A percentile compares a stretch with the other conserved stretches of the same genome.
Evolutionary conservation across 176 grass and related monocot species (phyloP).

Genomic region (Oryza glaberrima): DNA sequence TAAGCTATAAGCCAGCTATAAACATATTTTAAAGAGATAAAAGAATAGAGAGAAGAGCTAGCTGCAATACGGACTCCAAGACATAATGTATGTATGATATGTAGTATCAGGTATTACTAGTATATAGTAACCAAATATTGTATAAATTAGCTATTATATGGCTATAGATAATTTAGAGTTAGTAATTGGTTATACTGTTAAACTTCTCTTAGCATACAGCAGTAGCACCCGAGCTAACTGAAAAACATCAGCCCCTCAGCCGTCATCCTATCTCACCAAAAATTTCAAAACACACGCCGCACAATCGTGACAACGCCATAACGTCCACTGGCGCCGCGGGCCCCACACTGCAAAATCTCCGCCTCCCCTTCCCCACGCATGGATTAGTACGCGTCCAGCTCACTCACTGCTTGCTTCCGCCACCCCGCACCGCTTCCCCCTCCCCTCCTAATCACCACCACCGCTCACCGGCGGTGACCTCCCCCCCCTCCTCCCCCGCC

Average conservation of each 20-base stretch:
- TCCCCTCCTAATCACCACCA: neutral
- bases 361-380: slow-evolving; percentile 39
- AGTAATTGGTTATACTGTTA: too few species aligned
- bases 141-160: too few species aligned
- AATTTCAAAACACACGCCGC: slow-evolving; percentile 51
- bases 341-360: slow-evolving; percentile 48
- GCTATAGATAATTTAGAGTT: too few species aligned
- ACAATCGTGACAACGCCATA: slow-evolving; percentile 19
- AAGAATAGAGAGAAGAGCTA: too few species aligned
- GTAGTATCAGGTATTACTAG: too few species aligned
- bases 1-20: too few species aligned
- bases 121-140: too few species aligned
- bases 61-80: too few species aligned
- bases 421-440: neutral
- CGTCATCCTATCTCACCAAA: slow-evolving; percentile 22
- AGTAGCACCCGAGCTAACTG: neutral
- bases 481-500: neutral
- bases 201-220: too few species aligned
- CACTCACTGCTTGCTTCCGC: slow-evolving; percentile 52
- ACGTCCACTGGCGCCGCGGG: slow-evolving; percentile 46
- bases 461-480: slow-evolving; percentile 41
- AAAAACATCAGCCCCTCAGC: neutral
- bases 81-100: too few species aligned
- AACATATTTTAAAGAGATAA: too few species aligned
- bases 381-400: slow-evolving; percentile 50